A percentile compares a stretch with the other conserved stretches of the same genome.
phyloP scores from a whole-genome alignment of 306 rosid species.

The Heteromeles arbutifolia region DNA sequence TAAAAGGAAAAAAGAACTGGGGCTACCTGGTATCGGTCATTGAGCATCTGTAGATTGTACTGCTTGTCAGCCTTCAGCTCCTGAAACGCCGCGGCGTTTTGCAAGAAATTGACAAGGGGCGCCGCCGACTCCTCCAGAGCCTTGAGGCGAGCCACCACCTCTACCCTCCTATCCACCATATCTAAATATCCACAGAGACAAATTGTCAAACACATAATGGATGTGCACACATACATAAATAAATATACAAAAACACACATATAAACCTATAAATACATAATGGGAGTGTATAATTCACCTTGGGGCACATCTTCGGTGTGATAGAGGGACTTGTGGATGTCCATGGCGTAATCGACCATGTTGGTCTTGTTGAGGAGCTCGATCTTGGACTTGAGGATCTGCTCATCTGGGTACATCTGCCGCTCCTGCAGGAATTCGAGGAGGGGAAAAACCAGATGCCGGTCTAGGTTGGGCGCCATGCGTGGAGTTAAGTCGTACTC shows the following conservation, averaged over 20 bases:
- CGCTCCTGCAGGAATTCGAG: constrained; percentile 87
- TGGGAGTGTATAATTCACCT: constrained; percentile 15
- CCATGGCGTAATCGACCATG: constrained; percentile 98
- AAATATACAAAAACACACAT: background rate
- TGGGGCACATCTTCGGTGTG: constrained; percentile 86
- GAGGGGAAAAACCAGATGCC: constrained; percentile 82
- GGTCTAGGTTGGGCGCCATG: constrained; percentile 74
- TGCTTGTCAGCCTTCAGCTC: constrained; percentile 81
- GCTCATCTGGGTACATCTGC: constrained; percentile 55
- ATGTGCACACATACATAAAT: background rate
- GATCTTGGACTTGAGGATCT: constrained; percentile 80
- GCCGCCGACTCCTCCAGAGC: constrained; percentile 76
- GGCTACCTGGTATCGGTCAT: constrained; percentile 74
- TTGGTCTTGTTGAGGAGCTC: constrained; percentile 84
- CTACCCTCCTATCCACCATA: constrained; percentile 39
- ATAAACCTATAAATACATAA: background rate
- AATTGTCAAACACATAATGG: background rate
- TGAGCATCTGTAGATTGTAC: constrained; percentile 90
- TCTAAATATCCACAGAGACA: background rate
- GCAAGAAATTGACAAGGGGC: constrained; percentile 77
- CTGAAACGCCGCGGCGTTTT: constrained; percentile 71
- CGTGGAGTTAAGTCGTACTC: constrained; percentile 75
- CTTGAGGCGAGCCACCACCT: constrained; percentile 50
- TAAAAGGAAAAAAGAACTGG: background rate
- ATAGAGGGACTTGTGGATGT: constrained; percentile 81